A percentile compares a stretch with the other conserved stretches of the same genome.
These are phyloP conservation scores for Ascoidea asiatica DNA, from an alignment of 805 yeast genomes.

Conservation along the genomic window DNA sequence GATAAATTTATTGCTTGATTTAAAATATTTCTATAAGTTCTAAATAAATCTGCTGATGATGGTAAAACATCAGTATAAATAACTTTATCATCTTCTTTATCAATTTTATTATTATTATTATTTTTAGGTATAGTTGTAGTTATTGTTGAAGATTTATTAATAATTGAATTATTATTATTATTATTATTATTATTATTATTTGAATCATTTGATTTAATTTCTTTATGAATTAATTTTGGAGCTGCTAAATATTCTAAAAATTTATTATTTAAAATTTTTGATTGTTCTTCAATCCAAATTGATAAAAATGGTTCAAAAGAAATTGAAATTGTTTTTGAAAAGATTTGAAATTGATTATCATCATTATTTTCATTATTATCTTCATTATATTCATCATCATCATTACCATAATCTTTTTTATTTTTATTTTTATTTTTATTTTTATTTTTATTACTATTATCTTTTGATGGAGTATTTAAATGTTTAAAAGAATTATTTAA, in stretches of 20 bases:
- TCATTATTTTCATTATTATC: constrained; percentile 32
- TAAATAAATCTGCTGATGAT: constrained; percentile 79
- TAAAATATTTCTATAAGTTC: constrained; percentile 58
- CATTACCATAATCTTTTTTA: constrained; percentile 14
- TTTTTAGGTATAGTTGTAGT: too few relatives aligned
- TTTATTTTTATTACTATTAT: neutral
- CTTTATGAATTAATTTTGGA: constrained; percentile 34
- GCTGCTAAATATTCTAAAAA: constrained; percentile 51
- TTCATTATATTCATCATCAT: constrained; percentile 74
- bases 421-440: neutral
- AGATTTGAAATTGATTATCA: constrained; percentile 11
- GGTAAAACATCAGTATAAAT: constrained; percentile 58
- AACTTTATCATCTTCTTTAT: constrained; percentile 24
- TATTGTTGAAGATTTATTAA: too few relatives aligned
- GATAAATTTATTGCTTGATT: constrained; percentile 53
- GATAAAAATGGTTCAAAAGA: constrained; percentile 78
- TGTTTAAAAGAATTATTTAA: constrained; percentile 46
- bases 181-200: too few relatives aligned
- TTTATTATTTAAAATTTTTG: constrained; percentile 43
- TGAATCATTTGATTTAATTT: constrained; percentile 4
- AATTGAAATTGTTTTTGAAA: constrained; percentile 35
- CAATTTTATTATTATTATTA: constrained; percentile 14
- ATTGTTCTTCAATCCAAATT: constrained; percentile 83
- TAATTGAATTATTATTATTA: too few relatives aligned
- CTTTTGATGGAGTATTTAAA: too few relatives aligned